A percentile compares a stretch with the other conserved stretches of the same genome.
These are phyloP conservation scores for Saccharomyces mikatae DNA, from an alignment of 805 yeast genomes.

Conservation along the genomic window DNA sequence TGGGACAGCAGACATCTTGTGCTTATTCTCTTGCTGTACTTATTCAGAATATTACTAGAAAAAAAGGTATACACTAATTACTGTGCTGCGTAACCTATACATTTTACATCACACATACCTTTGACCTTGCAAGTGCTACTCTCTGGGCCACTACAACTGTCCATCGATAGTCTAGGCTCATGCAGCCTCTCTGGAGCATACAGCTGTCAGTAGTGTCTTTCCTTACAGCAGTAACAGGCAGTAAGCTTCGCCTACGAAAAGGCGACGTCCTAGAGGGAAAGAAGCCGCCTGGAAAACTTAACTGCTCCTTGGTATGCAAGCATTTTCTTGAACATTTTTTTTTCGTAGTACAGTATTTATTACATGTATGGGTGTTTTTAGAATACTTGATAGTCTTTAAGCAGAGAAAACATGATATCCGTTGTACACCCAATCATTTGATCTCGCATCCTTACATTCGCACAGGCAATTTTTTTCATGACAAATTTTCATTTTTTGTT, in stretches of 20 bases:
- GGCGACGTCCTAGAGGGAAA: background rate
- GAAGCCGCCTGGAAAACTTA: background rate
- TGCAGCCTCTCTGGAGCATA: background rate
- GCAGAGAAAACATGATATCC: background rate
- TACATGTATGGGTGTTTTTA: background rate
- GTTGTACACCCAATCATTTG: background rate
- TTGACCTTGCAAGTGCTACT: background rate
- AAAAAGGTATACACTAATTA: background rate
- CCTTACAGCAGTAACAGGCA: background rate
- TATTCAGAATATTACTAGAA: background rate
- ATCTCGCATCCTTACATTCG: background rate
- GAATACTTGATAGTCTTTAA: background rate
- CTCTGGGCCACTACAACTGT: background rate
- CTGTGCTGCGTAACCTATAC: background rate
- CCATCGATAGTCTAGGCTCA: background rate
- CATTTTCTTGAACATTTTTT: background rate
- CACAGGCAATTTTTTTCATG: background rate
- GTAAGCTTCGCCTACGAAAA: background rate
- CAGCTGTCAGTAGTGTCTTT: background rate
- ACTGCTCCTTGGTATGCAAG: background rate
- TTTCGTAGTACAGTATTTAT: conserved; percentile 3
- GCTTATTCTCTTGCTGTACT: conserved; percentile 14
- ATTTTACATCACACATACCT: background rate
- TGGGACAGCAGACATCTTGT: conserved; percentile 65
- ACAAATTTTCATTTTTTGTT: background rate